A percentile compares a stretch with the other conserved stretches of the same genome.
Evolutionary conservation across 108 stramenopile genomes (phyloP).

Genomic region (Mayamaea pseudoterrestris): DNA sequence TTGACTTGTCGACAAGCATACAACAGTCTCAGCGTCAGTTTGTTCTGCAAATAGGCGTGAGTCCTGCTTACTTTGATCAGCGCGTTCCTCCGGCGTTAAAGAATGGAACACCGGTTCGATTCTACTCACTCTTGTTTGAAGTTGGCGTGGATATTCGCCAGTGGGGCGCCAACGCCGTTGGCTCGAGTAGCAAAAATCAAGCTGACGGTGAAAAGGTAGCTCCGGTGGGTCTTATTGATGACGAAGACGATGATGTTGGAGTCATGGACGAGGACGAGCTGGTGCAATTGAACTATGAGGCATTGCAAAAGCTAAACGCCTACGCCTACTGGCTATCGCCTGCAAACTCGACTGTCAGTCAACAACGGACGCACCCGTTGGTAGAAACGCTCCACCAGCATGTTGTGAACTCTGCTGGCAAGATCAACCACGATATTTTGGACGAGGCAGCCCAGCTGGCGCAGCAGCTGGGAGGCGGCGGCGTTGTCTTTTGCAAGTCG

Average conservation of each 20-base stretch:
- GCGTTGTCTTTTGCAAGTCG: conserved; percentile 80
- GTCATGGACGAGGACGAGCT: conserved; percentile 67
- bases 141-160: conserved; percentile 88
- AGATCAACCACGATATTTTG: conserved; percentile 78
- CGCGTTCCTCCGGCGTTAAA: conserved; percentile 54
- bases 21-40: conserved; percentile 26
- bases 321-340: conserved; percentile 59
- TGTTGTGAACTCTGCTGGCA: conserved; percentile 59
- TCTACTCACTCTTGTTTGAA: conserved; percentile 74
- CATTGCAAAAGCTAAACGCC: conserved; percentile 69
- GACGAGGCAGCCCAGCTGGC: conserved; percentile 62
- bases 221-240: conserved; percentile 50
- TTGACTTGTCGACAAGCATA: conserved; percentile 17
- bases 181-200: conserved; percentile 30
- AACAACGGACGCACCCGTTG: conserved; percentile 44
- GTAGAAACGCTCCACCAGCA: conserved; percentile 45
- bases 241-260: conserved; percentile 64
- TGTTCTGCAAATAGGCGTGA: conserved; percentile 50
- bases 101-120: conserved; percentile 43
- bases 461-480: conserved; percentile 67
- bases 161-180: conserved; percentile 60
- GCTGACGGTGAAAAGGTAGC: no score
- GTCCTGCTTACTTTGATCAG: conserved; percentile 41
- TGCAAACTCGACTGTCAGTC: neutral
- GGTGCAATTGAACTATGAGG: conserved; percentile 71